Evolutionary conservation across 1,284 basidiomycete genomes (phyloP).

Genomic region (Ceratobasidium papillatum): DNA sequence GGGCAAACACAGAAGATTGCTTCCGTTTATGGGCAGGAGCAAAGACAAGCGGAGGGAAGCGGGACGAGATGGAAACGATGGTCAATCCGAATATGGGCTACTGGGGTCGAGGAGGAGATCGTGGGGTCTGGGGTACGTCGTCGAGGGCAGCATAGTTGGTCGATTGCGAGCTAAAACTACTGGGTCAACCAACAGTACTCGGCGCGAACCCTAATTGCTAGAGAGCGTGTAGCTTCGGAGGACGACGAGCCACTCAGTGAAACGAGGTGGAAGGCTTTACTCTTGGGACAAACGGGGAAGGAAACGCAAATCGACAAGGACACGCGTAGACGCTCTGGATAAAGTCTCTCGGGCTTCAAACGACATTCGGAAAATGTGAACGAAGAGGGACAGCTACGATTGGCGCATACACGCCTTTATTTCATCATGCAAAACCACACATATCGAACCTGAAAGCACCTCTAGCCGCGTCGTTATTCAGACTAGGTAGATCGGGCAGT

Average conservation of each 20-base stretch:
- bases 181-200: not conserved
- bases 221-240: not conserved
- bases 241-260: constrained; percentile 2
- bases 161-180: not conserved
- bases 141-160: not conserved
- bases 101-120: constrained; percentile 4
- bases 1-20: constrained; percentile 12
- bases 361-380: constrained; percentile 31
- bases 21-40: constrained; percentile 22
- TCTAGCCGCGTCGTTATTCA: not conserved
- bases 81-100: not conserved
- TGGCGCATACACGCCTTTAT: constrained; percentile 4
- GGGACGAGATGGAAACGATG: not conserved
- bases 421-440: not conserved
- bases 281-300: not conserved
- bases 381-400: constrained; percentile 8
- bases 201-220: no score
- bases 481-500: constrained; percentile 14
- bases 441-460: not conserved
- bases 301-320: constrained; percentile 24
- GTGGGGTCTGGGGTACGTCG: constrained; percentile 25
- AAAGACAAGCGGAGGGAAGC: constrained; percentile 24
- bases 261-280: constrained; percentile 5
- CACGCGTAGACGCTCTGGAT: constrained; percentile 17
- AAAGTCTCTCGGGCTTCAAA: constrained; percentile 36